A percentile compares a stretch with the other conserved stretches of the same genome.
Conservation (phyloP, 768 basidiomycete species). For the Mrakia frigida region DNA sequence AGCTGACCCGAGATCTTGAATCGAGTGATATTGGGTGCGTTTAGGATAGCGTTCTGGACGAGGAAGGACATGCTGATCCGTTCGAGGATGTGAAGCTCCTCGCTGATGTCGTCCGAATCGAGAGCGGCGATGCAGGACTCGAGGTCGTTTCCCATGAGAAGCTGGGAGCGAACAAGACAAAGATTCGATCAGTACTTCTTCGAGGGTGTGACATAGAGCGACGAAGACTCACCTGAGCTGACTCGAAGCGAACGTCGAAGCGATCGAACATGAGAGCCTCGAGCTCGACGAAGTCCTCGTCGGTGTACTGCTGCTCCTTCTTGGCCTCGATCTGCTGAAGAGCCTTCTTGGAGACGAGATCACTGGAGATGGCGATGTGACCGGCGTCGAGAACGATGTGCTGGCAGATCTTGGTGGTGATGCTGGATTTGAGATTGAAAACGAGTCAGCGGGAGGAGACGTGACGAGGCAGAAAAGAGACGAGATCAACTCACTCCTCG, state of each 20-base stretch:
- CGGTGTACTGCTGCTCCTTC: slow-evolving; percentile 73
- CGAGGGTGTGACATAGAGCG: not conserved
- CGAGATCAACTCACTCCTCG: slow-evolving; percentile 60
- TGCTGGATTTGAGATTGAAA: slow-evolving; percentile 48
- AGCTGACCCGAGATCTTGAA: slow-evolving; percentile 88
- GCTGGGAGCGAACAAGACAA: slow-evolving; percentile 49
- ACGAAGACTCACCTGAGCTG: slow-evolving; percentile 67
- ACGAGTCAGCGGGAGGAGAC: not conserved
- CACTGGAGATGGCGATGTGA: slow-evolving; percentile 87
- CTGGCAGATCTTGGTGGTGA: slow-evolving; percentile 68
- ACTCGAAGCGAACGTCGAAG: slow-evolving; percentile 69
- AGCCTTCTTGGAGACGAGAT: slow-evolving; percentile 76
- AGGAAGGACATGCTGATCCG: slow-evolving; percentile 82
- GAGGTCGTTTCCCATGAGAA: slow-evolving; percentile 79
- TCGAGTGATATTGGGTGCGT: slow-evolving; percentile 69
- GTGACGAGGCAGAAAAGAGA: not conserved
- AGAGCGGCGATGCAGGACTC: slow-evolving; percentile 77
- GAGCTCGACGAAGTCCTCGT: slow-evolving; percentile 76
- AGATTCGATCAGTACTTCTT: not conserved
- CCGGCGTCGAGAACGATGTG: slow-evolving; percentile 93
- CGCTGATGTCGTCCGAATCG: slow-evolving; percentile 50
- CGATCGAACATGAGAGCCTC: slow-evolving; percentile 96
- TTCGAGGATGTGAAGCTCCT: slow-evolving; percentile 77
- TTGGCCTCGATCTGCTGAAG: slow-evolving; percentile 74
- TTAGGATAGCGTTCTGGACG: slow-evolving; percentile 87